Evolutionary conservation across 306 rosid genomes (phyloP).

Genomic region (Cucurbita ficifolia): DNA sequence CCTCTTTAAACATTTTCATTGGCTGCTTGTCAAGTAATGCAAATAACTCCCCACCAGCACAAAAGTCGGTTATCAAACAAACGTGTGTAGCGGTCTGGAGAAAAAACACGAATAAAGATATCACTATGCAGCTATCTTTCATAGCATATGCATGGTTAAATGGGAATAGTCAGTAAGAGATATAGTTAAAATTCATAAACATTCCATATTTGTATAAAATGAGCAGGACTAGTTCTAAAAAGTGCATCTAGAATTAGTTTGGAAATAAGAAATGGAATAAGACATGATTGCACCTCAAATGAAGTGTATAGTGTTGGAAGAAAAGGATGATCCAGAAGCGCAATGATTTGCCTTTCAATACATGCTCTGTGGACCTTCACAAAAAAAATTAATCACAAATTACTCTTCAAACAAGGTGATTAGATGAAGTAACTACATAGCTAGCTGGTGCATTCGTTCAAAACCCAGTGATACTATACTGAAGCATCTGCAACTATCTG

Average conservation of each 20-base stretch:
- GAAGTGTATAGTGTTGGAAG: constrained; percentile 86
- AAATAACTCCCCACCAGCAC: constrained; percentile 81
- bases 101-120: constrained; percentile 2
- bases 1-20: constrained; percentile 78
- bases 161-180: neutral
- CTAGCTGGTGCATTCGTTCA: neutral
- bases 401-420: neutral
- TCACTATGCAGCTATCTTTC: too few relatives aligned
- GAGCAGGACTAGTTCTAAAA: neutral
- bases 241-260: neutral
- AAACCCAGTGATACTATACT: neutral
- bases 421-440: neutral
- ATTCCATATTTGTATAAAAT: neutral
- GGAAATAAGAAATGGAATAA: neutral
- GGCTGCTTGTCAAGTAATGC: constrained; percentile 93
- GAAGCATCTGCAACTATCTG: neutral
- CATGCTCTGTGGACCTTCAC: constrained; percentile 94
- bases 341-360: constrained; percentile 80
- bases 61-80: constrained; percentile 93
- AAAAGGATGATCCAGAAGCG: constrained; percentile 90
- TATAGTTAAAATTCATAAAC: neutral
- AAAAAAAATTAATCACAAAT: constrained; percentile 14
- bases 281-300: constrained; percentile 47
- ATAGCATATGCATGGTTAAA: too few relatives aligned
- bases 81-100: constrained; percentile 79